A percentile compares a stretch with the other conserved stretches of the same genome.
phyloP scores from a whole-genome alignment of 2,329 filamentous ascomycete species.

The Aspergillus bombycis region DNA sequence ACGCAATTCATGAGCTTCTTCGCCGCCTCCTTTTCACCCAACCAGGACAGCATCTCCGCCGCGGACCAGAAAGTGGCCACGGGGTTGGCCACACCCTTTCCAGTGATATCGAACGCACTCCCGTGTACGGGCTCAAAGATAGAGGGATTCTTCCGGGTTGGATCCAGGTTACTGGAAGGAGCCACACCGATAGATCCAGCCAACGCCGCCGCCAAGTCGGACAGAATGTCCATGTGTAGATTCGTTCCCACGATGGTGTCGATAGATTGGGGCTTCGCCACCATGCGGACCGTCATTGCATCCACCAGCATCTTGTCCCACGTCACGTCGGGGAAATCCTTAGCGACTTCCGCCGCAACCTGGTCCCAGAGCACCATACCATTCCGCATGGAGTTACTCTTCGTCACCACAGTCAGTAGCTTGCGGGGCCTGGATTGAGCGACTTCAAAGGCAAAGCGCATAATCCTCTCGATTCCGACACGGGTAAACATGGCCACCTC shows the following conservation, averaged over 20 bases:
- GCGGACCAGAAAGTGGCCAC: conserved; percentile 70
- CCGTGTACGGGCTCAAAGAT: conserved; percentile 69
- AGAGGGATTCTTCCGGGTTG: conserved; percentile 61
- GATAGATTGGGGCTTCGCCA: conserved; percentile 52
- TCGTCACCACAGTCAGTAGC: conserved; percentile 58
- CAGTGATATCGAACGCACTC: conserved; percentile 65
- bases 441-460: conserved; percentile 58
- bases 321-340: conserved; percentile 55
- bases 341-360: conserved; percentile 50
- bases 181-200: conserved; percentile 73
- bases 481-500: conserved; percentile 59
- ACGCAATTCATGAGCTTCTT: conserved; percentile 60
- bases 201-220: conserved; percentile 68
- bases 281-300: conserved; percentile 60
- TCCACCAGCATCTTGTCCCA: conserved; percentile 61
- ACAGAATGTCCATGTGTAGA: conserved; percentile 66
- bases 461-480: conserved; percentile 54
- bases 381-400: conserved; percentile 58
- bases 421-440: conserved; percentile 52
- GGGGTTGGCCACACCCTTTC: conserved; percentile 63
- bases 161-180: conserved; percentile 69
- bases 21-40: conserved; percentile 61
- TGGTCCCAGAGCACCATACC: conserved; percentile 63
- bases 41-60: conserved; percentile 67
- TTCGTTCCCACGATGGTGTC: conserved; percentile 61